Base-by-base conservation (phyloP, 1,284 basidiomycete species). In the Mycosarcoma mackinlayi region DNA sequence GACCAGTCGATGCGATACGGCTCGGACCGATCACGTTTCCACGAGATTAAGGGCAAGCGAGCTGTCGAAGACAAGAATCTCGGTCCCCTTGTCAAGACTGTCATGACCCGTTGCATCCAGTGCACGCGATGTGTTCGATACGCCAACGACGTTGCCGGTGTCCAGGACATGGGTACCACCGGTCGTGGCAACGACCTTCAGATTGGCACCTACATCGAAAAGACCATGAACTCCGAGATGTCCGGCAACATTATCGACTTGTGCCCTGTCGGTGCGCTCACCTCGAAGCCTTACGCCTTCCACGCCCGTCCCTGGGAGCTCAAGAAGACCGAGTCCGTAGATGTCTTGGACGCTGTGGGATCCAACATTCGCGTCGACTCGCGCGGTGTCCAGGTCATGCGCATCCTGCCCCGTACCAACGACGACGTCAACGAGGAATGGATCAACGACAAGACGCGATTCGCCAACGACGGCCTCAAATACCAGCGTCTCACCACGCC, bases 1-100 rank as follows among this genome's bases (percentile, higher is more conserved):
- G 95, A 99, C 85, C 96, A 99, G 85, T 95, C 94, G 24, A 98
- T 98, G 94, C 91, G 95, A 56, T 99, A 98, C 83, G 95, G 95
- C 44, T 92, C 94, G 11, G 95, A 99, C 86, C 91, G 96, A 66
- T 91, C 92, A 6, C 90, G 96, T 46, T 98, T 97, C 89, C 94
- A 98, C 86, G 95, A 99, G 86, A 92, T 96, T 65, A 89, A 92
- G 3, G 96, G 95, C 77, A 98, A 98, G 86, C 92, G 95, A 64
- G 95, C 96, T 1, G 92, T 96, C 18, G 95, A 98, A 85, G 92
- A 99, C 88, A 99, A 98, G 87, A 91, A 98, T 82, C 88, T 99
- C 30, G 96, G 96, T 6, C 96, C 96, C 11, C 88, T 99, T 46
- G 93, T 99, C 84, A 98, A 98, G 87, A 98, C 96, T 4, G 93